Percentiles rank a stretch among this genome's conserved stretches.
Conservation (phyloP, 75 land plant genomes). For the Picea glauca region DNA sequence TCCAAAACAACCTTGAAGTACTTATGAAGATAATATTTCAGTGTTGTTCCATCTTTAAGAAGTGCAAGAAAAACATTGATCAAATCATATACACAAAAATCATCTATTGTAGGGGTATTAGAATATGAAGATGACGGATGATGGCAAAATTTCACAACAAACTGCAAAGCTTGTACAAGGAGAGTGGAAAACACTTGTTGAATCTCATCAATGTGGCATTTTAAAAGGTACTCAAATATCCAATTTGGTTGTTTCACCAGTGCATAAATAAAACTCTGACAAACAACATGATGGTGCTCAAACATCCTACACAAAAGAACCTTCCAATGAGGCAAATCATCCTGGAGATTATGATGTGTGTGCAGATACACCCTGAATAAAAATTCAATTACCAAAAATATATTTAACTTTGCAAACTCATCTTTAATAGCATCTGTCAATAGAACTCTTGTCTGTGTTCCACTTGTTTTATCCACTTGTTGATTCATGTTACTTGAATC, state of each 20-base stretch:
- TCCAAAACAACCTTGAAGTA: slow-evolving; percentile 9
- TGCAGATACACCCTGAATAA: slow-evolving; percentile 22
- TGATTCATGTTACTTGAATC: background rate
- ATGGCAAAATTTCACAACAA: slow-evolving; percentile 12
- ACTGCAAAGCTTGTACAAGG: slow-evolving; percentile 20
- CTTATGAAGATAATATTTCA: slow-evolving; percentile 16
- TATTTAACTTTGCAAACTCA: slow-evolving; percentile 17
- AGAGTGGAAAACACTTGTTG: slow-evolving; percentile 9
- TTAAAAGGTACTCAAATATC: slow-evolving; percentile 23
- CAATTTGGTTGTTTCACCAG: slow-evolving; percentile 25
- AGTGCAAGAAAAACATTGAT: slow-evolving; percentile 15
- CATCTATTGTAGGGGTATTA: background rate
- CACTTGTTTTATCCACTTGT: no score
- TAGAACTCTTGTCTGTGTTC: no score
- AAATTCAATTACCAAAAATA: slow-evolving; percentile 15
- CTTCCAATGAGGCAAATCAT: slow-evolving; percentile 17
- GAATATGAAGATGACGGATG: slow-evolving; percentile 10
- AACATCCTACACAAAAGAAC: slow-evolving; percentile 14
- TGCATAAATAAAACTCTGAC: slow-evolving; percentile 10
- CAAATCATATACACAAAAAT: slow-evolving; percentile 11
- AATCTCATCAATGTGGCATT: slow-evolving; percentile 28
- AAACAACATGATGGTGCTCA: slow-evolving; percentile 12
- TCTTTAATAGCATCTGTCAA: background rate
- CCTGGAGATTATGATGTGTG: slow-evolving; percentile 24
- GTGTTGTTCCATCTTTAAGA: slow-evolving; percentile 13